These are phyloP conservation scores for Phyllostachys edulis DNA, from an alignment of 176 grass and related monocot species.

Conservation along the genomic window DNA sequence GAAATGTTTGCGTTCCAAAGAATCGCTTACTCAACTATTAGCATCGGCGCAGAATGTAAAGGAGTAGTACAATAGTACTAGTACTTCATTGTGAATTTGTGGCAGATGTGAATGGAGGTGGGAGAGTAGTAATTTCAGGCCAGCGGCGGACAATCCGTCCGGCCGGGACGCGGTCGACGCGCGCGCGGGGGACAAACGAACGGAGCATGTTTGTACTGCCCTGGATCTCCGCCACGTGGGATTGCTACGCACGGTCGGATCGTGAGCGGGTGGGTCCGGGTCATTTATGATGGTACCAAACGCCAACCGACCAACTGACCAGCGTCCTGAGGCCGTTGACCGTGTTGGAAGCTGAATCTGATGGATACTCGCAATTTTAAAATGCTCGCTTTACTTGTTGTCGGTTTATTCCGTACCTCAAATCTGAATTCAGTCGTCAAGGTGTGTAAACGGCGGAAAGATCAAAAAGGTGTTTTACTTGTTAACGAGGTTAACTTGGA, in stretches of 20 bases:
- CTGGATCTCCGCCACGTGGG: slow-evolving; percentile 32
- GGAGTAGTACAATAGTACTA: not conserved
- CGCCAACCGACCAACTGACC: slow-evolving; percentile 45
- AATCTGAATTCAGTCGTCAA: not conserved
- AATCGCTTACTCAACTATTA: not conserved
- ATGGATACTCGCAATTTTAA: not conserved
- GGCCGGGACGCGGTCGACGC: not conserved
- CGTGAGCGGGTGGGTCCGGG: not conserved
- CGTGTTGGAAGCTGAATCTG: slow-evolving; percentile 18
- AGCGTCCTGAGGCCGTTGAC: slow-evolving; percentile 32
- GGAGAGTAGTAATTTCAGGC: not conserved
- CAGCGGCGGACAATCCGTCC: not conserved
- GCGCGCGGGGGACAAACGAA: not conserved
- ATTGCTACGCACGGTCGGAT: slow-evolving; percentile 29
- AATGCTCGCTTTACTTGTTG: not conserved
- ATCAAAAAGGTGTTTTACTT: not conserved
- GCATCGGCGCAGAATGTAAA: not conserved
- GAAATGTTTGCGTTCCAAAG: not conserved
- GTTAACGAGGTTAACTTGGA: not conserved
- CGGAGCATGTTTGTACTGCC: slow-evolving; percentile 26
- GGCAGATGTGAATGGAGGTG: not conserved
- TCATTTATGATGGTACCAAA: slow-evolving; percentile 38
- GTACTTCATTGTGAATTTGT: not conserved
- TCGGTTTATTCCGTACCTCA: not conserved
- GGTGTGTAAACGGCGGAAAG: not conserved